Evolutionary conservation across 306 rosid genomes (phyloP), one percentile per base, ranked within the genome.

Genomic region (Dalbergia cochinchinensis): DNA sequence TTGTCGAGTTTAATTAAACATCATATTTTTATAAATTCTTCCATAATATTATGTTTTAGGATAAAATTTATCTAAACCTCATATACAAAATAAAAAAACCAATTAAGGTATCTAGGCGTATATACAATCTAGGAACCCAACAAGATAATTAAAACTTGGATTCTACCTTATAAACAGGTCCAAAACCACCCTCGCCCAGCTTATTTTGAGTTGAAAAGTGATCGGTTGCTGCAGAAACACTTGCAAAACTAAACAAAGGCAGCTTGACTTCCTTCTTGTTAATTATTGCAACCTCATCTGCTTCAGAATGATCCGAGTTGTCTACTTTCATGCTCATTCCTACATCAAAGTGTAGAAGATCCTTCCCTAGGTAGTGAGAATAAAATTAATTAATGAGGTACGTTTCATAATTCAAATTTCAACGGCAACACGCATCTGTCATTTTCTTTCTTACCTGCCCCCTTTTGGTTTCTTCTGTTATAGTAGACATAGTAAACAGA

Each of bases 151-250:
- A 26, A 20, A 37, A 37, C 41, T 48, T 37, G 19, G 70, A 12
- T 12, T 70, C 8, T 85, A 18, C 88, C 84, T 78, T 85, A 57
- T 82, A 82, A 78, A 85, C 86, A 3, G 84, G 86, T 73, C 88
- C 88, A 78, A 85, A 85, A 11, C 88, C 88, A 31, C 86, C 86
- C 66, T 85, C 88, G 1, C 88, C 88, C 5, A 78, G 86, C 53
- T 78, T 85, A 19, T 82, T 85, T 82, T 31, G 26, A 11, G n/a
- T 18, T 55, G 82, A 74, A 14, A 85, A 82, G 22, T 74, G 74
- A 78, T 82, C 0, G 10, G 88, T 78, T 13, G 86, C 86, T 1
- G 76, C 42, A 3, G 86, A 71, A 63, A 85, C 86, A n/a, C 86
- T 85, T 7, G 11, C 61, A 20, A 85, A 78, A 82, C 82, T 85